These are phyloP conservation scores for Sporobolomyces pararoseus DNA, from an alignment of 768 basidiomycete species.

Conservation along the genomic window DNA sequence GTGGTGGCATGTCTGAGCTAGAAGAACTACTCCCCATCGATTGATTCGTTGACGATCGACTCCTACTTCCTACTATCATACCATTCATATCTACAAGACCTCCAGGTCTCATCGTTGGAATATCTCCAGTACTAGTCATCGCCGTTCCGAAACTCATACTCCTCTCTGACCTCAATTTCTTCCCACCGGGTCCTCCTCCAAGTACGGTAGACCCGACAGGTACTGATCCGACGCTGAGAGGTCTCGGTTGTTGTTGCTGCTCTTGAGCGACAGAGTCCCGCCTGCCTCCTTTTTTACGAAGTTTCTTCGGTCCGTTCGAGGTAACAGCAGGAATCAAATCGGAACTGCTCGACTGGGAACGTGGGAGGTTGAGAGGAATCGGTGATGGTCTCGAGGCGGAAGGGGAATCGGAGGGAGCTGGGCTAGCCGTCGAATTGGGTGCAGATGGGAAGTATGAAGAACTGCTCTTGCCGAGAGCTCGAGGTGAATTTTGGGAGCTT, in stretches of 20 bases:
- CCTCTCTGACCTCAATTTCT: slow-evolving; percentile 7
- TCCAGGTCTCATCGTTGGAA: background rate
- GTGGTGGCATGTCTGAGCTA: background rate
- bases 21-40: background rate
- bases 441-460: slow-evolving; percentile 4
- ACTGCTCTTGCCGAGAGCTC: too few relatives aligned
- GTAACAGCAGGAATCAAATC: background rate
- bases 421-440: background rate
- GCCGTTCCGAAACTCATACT: slow-evolving; percentile 23
- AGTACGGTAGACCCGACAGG: slow-evolving; percentile 3
- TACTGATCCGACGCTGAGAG: slow-evolving; percentile 1
- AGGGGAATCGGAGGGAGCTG: background rate
- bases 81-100: too few relatives aligned
- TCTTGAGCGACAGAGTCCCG: background rate
- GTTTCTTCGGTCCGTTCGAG: slow-evolving; percentile 10
- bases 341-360: slow-evolving; percentile 1
- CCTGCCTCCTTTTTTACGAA: slow-evolving; percentile 3
- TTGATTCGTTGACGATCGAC: slow-evolving; percentile 8
- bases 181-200: slow-evolving; percentile 15
- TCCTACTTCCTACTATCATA: background rate
- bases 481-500: too few relatives aligned
- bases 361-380: background rate
- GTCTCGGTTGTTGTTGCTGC: slow-evolving; percentile 4
- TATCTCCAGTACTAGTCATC: background rate
- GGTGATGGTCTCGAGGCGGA: background rate